Evolutionary conservation across 495 filamentous ascomycete species (phyloP), one percentile per base, ranked within the genome.

Genomic region (Peziza echinospora): DNA sequence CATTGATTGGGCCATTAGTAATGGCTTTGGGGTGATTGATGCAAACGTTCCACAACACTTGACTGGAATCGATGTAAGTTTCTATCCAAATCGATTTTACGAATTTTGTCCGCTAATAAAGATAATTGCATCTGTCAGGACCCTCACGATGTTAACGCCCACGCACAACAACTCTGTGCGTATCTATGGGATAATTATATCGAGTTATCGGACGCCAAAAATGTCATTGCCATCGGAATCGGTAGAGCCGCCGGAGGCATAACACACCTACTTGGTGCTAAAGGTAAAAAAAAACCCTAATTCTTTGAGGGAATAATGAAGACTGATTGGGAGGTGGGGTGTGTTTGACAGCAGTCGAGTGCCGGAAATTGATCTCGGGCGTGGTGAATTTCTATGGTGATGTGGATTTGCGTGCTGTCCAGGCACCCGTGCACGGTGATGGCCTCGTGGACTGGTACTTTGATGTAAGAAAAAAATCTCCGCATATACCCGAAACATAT

Each of bases 111-210:
- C 13, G 25, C 19, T 39, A 17, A 3, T 26, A 8, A 19, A 24
- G 9, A 1, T 24, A 51, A 56, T 0, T 41, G 67, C 6, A 62
- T 73, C 45, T 64, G 68, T 0, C 62, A 67, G 13, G 64, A 67
- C 42, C 57, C 56, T 21, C 61, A 62, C 26, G 62, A 65, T 7
- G 59, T 64, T 2, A 63, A 58, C 37, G 72, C 76, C 37, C 77
- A 77, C 0, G 71, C 30, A 37, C 30, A 78, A 46, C 80, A 89
- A 51, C 63, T 96, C 6, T 78, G 84, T 16, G 73, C 71, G 46
- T 96, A 92, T 54, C 60, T 97, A 25, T 97, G 91, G 91, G 87
- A 96, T 53, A 97, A 97, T 56, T 93, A 93, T 53, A 80, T 97
- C 26, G 82, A 92, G 70, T 76, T 80, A 3, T 70, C 75, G 49